Evolutionary conservation across 495 filamentous ascomycete species (phyloP).

Genomic region (Xylaria venustula): DNA sequence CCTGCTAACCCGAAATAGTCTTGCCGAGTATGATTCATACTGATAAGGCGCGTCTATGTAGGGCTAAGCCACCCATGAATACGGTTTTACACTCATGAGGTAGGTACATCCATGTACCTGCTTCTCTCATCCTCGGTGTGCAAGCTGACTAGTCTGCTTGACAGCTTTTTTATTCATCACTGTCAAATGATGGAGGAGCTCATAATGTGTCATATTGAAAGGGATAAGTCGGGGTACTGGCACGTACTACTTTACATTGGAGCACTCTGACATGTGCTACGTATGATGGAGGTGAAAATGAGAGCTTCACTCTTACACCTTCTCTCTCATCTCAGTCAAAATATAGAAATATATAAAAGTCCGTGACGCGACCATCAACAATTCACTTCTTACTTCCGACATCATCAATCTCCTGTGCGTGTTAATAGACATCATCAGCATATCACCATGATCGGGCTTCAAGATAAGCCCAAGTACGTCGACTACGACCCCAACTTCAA

Average conservation of each 20-base stretch:
- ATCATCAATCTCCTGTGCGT: neutral
- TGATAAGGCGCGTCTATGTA: slow-evolving; percentile 12
- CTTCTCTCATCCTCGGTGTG: no score
- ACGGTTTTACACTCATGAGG: neutral
- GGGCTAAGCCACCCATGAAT: slow-evolving; percentile 9
- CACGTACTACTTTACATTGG: no score
- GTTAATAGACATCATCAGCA: neutral
- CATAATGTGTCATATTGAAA: no score
- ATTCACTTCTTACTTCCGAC: neutral
- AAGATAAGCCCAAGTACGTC: slow-evolving; percentile 23
- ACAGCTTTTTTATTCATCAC: no score
- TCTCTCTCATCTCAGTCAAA: neutral
- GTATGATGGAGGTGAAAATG: no score
- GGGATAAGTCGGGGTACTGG: no score
- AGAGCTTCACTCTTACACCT: neutral
- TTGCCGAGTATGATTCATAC: slow-evolving; percentile 19
- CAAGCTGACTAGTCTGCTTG: no score
- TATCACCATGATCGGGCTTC: slow-evolving; percentile 17
- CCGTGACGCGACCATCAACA: neutral
- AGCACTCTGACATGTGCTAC: no score
- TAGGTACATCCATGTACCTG: no score
- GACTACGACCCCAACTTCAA: slow-evolving; percentile 20
- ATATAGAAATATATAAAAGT: neutral
- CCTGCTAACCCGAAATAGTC: neutral
- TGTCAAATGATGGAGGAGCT: no score